These are phyloP conservation scores for Calocybe cyanea DNA, from an alignment of 768 basidiomycete genomes.

Conservation along the genomic window DNA sequence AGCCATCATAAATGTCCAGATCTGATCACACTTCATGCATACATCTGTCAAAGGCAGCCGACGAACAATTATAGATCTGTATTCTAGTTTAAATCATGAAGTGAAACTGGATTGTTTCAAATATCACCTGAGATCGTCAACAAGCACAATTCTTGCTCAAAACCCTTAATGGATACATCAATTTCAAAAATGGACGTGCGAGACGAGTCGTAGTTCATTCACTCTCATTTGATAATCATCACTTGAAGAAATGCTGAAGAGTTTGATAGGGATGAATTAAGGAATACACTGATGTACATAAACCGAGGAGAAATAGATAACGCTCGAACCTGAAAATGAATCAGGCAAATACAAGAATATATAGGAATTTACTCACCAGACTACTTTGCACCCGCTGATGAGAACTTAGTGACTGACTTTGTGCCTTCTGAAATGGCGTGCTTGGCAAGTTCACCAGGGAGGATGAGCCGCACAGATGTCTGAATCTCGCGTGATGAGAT, in stretches of 20 bases:
- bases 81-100: too few relatives aligned
- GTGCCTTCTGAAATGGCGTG: conserved; percentile 94
- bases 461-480: conserved; percentile 93
- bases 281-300: conserved; percentile 35
- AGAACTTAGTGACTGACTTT: conserved; percentile 89
- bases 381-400: conserved; percentile 69
- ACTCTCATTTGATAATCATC: background rate
- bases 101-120: too few relatives aligned
- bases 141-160: too few relatives aligned
- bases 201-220: too few relatives aligned
- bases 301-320: conserved; percentile 18
- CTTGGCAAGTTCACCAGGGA: conserved; percentile 94
- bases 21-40: too few relatives aligned
- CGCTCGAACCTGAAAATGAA: conserved; percentile 2
- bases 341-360: background rate
- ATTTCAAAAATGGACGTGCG: too few relatives aligned
- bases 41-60: too few relatives aligned
- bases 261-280: conserved; percentile 20
- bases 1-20: too few relatives aligned
- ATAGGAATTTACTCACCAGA: conserved; percentile 5
- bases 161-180: too few relatives aligned
- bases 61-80: too few relatives aligned
- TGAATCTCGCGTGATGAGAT: conserved; percentile 99
- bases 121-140: too few relatives aligned
- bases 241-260: background rate